Base-by-base conservation (phyloP, 306 rosid genomes). In the Casuarina glauca region DNA sequence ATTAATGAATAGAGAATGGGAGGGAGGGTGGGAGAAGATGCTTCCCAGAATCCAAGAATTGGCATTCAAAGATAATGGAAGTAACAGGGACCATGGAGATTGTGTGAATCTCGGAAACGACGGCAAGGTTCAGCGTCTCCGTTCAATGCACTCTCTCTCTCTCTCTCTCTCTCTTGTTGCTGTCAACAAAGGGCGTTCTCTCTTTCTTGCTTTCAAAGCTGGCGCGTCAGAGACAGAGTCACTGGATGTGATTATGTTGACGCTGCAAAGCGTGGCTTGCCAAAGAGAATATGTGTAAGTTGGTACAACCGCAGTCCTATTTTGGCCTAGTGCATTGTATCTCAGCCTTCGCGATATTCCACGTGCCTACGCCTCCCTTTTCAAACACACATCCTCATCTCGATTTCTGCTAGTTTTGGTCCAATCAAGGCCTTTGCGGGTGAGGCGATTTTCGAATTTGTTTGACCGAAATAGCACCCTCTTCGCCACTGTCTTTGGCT, bases 11-110 rank as follows among this genome's bases (percentile, higher is more conserved):
- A 48, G 13, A 36, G 1, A 52, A 17, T 15, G 19, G 32, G 41
- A 35, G 15, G 50, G 17, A 76, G 1, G 43, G 48, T 16, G 36
- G 35, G 19, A 77, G 77, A 83, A 85, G 86, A 69, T 78, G 83
- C 77, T 76, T 26, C 60, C 8, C 86, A 80, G 70, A 73, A 57
- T 73, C 82, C 87, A 63, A 83, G 84, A 76, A 61, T 68, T 26
- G 32, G 80, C 60, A 55, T 45, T 58, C 57, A 74, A 58, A 74
- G 46, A 72, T 49, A 49, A 63, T 60, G 51, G 73, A 76, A 50
- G 74, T 63, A 81, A 70, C 68, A 53, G 58, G 73, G 78, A 35
- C 54, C 17, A 57, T 62, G 49, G 58, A 60, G 69, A 80, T 54
- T 41, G 49, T 20, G 26, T 57, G 79, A 9, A 70, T 52, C 76